Evolutionary conservation across 352 stramenopile species (phyloP).

Genomic region (Phytopythium delawarense): DNA sequence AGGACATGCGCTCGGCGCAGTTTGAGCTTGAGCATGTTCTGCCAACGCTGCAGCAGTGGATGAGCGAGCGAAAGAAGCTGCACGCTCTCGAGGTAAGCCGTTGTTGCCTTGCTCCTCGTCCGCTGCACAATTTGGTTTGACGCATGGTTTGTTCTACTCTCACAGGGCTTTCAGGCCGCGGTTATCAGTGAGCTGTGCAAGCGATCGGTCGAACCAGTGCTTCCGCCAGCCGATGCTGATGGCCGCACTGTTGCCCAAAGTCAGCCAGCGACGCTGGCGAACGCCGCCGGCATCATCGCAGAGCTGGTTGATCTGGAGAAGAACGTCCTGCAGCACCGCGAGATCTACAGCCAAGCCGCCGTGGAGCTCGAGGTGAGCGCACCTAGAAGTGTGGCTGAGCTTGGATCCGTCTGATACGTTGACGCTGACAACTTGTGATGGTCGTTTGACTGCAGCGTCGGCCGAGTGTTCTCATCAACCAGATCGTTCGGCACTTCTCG

Average conservation of each 20-base stretch:
- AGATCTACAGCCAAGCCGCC: slow-evolving; percentile 81
- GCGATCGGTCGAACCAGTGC: slow-evolving; percentile 35
- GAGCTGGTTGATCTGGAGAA: slow-evolving; percentile 86
- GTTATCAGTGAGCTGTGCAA: slow-evolving; percentile 63
- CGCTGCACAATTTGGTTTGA: not conserved
- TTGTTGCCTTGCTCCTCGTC: not conserved
- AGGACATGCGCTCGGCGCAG: slow-evolving; percentile 13
- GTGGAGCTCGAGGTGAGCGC: slow-evolving; percentile 62
- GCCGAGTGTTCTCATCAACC: slow-evolving; percentile 78
- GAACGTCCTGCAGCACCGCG: slow-evolving; percentile 66
- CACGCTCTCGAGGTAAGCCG: slow-evolving; percentile 45
- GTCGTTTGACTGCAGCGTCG: slow-evolving; percentile 27
- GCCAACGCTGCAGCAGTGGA: slow-evolving; percentile 70
- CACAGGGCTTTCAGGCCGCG: slow-evolving; percentile 47
- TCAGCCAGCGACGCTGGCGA: slow-evolving; percentile 38
- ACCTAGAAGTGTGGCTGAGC: not conserved
- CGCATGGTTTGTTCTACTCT: not conserved
- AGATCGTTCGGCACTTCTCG: slow-evolving; percentile 85
- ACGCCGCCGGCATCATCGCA: slow-evolving; percentile 61
- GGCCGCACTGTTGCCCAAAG: not conserved
- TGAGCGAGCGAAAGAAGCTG: slow-evolving; percentile 45
- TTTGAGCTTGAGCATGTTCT: slow-evolving; percentile 73
- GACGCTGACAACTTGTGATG: not conserved
- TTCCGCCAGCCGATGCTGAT: not conserved
- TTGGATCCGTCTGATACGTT: not conserved